Conservation (phyloP, 2,329 filamentous ascomycete species). For the Amphichorda felina region DNA sequence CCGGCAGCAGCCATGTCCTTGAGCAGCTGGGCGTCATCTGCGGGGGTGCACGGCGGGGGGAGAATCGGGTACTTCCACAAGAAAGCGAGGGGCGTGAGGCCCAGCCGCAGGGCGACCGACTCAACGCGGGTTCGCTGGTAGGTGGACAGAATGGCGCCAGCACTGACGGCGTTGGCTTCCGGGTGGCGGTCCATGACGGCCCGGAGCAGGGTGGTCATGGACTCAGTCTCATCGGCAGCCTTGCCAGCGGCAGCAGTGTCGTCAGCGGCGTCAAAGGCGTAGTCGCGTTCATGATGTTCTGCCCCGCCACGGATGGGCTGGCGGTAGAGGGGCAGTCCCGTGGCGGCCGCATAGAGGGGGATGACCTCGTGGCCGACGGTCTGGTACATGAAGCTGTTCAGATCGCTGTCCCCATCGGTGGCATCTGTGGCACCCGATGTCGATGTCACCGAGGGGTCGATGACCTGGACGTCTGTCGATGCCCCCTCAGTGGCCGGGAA, state of each 20-base stretch:
- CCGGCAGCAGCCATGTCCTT: slow-evolving; percentile 69
- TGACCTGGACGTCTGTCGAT: slow-evolving; percentile 4
- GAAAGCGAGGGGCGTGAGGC: slow-evolving; percentile 71
- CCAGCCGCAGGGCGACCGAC: slow-evolving; percentile 76
- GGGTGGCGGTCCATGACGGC: slow-evolving; percentile 59
- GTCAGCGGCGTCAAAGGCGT: slow-evolving; percentile 26
- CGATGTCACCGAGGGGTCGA: slow-evolving; percentile 7
- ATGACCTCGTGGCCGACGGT: slow-evolving; percentile 85
- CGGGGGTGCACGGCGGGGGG: slow-evolving; percentile 28
- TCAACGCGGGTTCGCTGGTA: slow-evolving; percentile 97
- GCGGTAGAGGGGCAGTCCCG: slow-evolving; percentile 75
- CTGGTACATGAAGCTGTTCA: slow-evolving; percentile 99
- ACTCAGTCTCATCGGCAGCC: slow-evolving; percentile 78
- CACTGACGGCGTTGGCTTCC: slow-evolving; percentile 73
- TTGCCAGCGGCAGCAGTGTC: no score
- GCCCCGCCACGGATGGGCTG: slow-evolving; percentile 62
- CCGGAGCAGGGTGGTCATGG: slow-evolving; percentile 63
- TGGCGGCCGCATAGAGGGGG: slow-evolving; percentile 69
- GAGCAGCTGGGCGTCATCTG: slow-evolving; percentile 48
- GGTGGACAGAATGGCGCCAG: slow-evolving; percentile 85
- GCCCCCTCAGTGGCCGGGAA: slow-evolving; percentile 38
- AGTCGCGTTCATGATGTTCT: slow-evolving; percentile 60
- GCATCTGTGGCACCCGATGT: slow-evolving; percentile 1
- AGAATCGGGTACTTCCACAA: slow-evolving; percentile 85
- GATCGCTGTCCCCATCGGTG: slow-evolving; percentile 28